Evolutionary conservation across 1,284 basidiomycete species (phyloP), one percentile per base, ranked within the genome.

Genomic region (Spongispora temasekensis): DNA sequence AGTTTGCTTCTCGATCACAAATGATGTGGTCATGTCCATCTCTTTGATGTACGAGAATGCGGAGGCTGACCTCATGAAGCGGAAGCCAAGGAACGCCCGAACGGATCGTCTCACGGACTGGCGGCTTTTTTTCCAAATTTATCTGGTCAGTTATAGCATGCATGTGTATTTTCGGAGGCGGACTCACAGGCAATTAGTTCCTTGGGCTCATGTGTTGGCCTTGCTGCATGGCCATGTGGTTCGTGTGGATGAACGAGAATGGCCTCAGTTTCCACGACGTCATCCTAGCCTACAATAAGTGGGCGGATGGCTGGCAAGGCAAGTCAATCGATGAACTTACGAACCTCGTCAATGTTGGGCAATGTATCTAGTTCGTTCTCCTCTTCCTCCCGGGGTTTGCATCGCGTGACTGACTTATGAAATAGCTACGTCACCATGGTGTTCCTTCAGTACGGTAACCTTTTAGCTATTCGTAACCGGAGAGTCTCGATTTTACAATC

Each of bases 81-180:
- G 88, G 50, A 84, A 83, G 61, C 90, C 90, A 0, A 79, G 91
- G 35, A 82, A 90, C 61, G 80, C 83, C 25, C 84, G 79, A 60
- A 83, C 70, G 6, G 84, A 87, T 59, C 76, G 83, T 19, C 76
- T 86, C 15, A 83, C 70, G 1, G 70, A 77, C 62, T 78, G 70
- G 69, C 65, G 64, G 25, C 56, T 77, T 57, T 74, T 75, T 66
- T 31, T 72, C 62, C 75, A 75, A 58, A 77, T 75, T 32, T 71
- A 71, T 35, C 53, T 73, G 51, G 69, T 75, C 28, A 46, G 69
- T 59, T 13, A 5, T 23, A 19, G 28, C 55, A 35, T 7, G n/a
- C n/a, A n/a, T n/a, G n/a, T n/a, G n/a, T n/a, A n/a, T n/a, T n/a
- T n/a, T n/a, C n/a, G n/a, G n/a, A n/a, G n/a, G n/a, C 21, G 19